phyloP scores from a whole-genome alignment of 2,329 filamentous ascomycete species.

The Ascochyta viciae-villosae region DNA sequence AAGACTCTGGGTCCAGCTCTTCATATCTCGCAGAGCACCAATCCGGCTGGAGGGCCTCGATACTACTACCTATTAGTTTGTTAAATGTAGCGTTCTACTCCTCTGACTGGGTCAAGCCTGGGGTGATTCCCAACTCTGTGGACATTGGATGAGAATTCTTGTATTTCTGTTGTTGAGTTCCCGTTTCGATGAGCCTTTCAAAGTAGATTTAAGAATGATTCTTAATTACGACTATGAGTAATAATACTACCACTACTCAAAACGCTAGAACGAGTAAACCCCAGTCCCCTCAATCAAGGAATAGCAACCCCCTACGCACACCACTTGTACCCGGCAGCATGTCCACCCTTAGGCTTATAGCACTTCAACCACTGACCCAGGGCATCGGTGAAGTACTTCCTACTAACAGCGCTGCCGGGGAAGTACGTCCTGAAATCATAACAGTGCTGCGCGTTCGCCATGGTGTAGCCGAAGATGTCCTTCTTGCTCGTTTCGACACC shows the following conservation, averaged over 20 bases:
- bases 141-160: no score
- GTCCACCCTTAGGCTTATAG: conserved; percentile 31
- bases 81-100: no score
- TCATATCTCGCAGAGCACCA: no score
- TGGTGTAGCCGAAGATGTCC: conserved; percentile 58
- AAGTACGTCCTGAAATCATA: conserved; percentile 55
- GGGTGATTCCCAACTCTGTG: no score
- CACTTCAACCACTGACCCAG: conserved; percentile 57
- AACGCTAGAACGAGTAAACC: not conserved
- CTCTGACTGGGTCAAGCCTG: no score
- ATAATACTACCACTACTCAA: not conserved
- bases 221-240: not conserved
- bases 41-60: no score
- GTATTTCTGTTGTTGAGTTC: no score
- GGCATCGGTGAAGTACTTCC: conserved; percentile 51
- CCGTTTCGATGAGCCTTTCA: no score
- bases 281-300: not conserved
- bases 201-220: no score
- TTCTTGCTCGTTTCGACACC: conserved; percentile 44
- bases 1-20: no score
- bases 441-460: conserved; percentile 57
- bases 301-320: not conserved
- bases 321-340: conserved; percentile 4
- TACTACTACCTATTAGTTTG: no score
- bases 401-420: conserved; percentile 42